Evolutionary conservation across 371 early-diverging fungal genomes (phyloP).

Genomic region (Circinella umbellata): DNA sequence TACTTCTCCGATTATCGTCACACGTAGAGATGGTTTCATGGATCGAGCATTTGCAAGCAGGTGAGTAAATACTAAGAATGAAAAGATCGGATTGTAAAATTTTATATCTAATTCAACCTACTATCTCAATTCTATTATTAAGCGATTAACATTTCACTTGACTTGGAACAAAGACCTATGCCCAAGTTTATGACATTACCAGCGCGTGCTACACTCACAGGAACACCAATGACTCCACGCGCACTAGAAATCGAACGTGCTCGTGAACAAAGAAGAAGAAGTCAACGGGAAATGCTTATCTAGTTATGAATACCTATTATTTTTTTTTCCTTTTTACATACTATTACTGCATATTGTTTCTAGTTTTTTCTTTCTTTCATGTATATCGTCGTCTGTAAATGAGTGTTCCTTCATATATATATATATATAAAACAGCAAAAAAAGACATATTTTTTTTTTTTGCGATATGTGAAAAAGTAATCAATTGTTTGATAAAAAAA

Average conservation of each 20-base stretch:
- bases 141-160: conserved; percentile 52
- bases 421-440: neutral
- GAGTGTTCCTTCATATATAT: neutral
- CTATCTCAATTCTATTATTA: neutral
- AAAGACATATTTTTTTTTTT: neutral
- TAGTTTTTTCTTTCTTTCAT: neutral
- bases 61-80: conserved; percentile 19
- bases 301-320: conserved; percentile 1
- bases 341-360: neutral
- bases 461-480: no score
- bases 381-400: neutral
- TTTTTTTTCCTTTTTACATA: neutral
- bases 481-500: neutral
- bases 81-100: neutral
- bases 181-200: conserved; percentile 54
- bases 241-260: conserved; percentile 35
- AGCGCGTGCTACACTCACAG: conserved; percentile 24
- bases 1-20: conserved; percentile 38
- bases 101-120: neutral
- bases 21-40: conserved; percentile 52
- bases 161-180: conserved; percentile 50
- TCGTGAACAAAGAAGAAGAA: conserved; percentile 44
- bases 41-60: conserved; percentile 57
- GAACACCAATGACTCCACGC: conserved; percentile 24
- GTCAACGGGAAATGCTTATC: conserved; percentile 40